A percentile compares a stretch with the other conserved stretches of the same genome.
These are phyloP conservation scores for Davidsoniella eucalypti DNA, from an alignment of 2,329 filamentous ascomycete species.

Conservation along the genomic window DNA sequence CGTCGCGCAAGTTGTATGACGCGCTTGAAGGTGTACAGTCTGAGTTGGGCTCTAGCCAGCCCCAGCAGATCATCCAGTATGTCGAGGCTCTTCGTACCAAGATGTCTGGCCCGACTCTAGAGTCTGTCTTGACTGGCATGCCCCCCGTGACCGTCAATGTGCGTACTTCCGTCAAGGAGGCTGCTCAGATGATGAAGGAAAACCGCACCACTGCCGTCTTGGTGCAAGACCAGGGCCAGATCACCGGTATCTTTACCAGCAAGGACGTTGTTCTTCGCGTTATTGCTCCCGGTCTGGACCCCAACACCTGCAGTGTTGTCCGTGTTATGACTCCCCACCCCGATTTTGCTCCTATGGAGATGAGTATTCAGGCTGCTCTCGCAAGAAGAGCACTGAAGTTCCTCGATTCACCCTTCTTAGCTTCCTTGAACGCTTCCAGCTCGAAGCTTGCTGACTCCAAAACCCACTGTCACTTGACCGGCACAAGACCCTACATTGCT, in stretches of 20 bases:
- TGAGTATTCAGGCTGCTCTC: slow-evolving; percentile 97
- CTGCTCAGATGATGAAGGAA: slow-evolving; percentile 92
- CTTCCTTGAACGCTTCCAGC: slow-evolving; percentile 61
- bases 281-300: slow-evolving; percentile 90
- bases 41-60: slow-evolving; percentile 86
- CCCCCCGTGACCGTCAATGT: slow-evolving; percentile 92
- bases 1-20: slow-evolving; percentile 95
- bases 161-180: slow-evolving; percentile 88
- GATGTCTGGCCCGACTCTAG: slow-evolving; percentile 94
- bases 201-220: slow-evolving; percentile 94
- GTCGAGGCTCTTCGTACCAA: slow-evolving; percentile 88
- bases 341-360: slow-evolving; percentile 95
- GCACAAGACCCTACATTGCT: slow-evolving; percentile 50
- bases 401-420: slow-evolving; percentile 70
- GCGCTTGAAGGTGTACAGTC: slow-evolving; percentile 95
- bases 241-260: slow-evolving; percentile 98
- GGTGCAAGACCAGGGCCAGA: slow-evolving; percentile 90
- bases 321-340: slow-evolving; percentile 98
- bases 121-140: slow-evolving; percentile 80
- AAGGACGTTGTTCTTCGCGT: slow-evolving; percentile 97
- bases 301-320: slow-evolving; percentile 88
- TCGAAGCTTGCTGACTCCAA: slow-evolving; percentile 63
- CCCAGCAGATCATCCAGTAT: slow-evolving; percentile 97
- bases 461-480: slow-evolving; percentile 63
- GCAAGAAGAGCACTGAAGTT: slow-evolving; percentile 30